Base-by-base conservation (phyloP, 306 rosid genomes). In the Biancaea sappan region DNA sequence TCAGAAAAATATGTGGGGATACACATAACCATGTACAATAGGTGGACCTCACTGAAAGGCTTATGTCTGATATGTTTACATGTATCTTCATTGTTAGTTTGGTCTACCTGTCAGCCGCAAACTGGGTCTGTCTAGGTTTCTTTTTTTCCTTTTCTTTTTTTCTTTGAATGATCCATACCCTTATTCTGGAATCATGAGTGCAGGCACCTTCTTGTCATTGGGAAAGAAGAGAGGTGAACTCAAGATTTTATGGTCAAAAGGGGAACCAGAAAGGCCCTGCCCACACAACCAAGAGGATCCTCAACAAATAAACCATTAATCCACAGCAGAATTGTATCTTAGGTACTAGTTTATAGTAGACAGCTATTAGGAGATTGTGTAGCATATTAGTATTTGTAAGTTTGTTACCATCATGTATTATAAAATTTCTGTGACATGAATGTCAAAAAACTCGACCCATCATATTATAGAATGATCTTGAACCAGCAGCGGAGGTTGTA, bases 201-300 rank as follows among this genome's bases (percentile, higher is more conserved):
- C 83, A 94, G 99, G 99, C 43, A 90, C 99, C 2, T 82, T 94
- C 76, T 71, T 94, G 87, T 86, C 97, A 54, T 56, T 94, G 94
- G 99, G 92, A 84, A 91, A 87, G 84, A 91, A 82, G 82, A 90
- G 98, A 81, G 98, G 99, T 5, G 99, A 95, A 37, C 88, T 95
- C 14, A 86, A 86, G 84, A 80, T 84, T 76, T 89, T 95, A 53
- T 95, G 99, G 99, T 82, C 96, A 43, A 87, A 87, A 87, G 99
- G 99, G 64, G 91, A 90, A 69, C 98, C 99, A 15, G 92, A 88
- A 72, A 83, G 93, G 78, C 74, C 70, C n/a, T 95, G 99, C 72
- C 92, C 96, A 13, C 99, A 95, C 73, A 79, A 82, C 73, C 87
- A 69, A 86, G 86, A 87, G 60, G 86, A 82, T 32, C 84, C 70